Evolutionary conservation across 176 grass and related monocot genomes (phyloP).

Genomic region (Lolium perenne): DNA sequence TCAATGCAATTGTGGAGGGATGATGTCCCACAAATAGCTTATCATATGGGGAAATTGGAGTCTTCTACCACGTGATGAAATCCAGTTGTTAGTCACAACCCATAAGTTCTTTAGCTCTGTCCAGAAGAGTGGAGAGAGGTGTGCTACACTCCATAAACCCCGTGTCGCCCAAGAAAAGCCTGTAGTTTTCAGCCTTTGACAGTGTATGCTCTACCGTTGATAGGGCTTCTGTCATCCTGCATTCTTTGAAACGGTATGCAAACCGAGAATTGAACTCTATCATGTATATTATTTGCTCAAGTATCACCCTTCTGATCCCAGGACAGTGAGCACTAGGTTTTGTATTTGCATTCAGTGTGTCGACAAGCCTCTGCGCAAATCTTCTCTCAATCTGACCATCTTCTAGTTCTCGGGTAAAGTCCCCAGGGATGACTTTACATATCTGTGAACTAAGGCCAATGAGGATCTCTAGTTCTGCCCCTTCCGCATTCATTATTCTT

Average conservation of each 20-base stretch:
- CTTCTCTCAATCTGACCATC: neutral
- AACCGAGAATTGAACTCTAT: neutral
- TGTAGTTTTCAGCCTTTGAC: conserved; percentile 5
- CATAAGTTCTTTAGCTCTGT: neutral
- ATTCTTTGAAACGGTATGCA: neutral
- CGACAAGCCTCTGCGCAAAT: neutral
- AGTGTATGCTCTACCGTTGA: neutral
- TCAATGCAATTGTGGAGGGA: too few relatives aligned
- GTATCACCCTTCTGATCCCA: conserved; percentile 33
- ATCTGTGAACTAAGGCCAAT: conserved; percentile 25
- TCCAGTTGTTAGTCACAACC: neutral
- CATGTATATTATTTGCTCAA: conserved; percentile 24
- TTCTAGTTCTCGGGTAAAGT: neutral
- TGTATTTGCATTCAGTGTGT: neutral
- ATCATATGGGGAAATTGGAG: neutral
- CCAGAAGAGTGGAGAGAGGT: neutral
- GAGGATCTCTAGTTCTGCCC: conserved; percentile 12
- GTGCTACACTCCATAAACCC: neutral
- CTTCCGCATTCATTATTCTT: neutral
- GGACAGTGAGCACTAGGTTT: neutral
- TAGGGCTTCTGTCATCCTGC: neutral
- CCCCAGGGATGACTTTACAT: neutral
- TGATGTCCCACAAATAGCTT: too few relatives aligned
- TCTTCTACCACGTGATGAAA: neutral
- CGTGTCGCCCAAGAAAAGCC: neutral